These are phyloP conservation scores for Hericium erinaceus DNA, from an alignment of 768 basidiomycete genomes.

Conservation along the genomic window DNA sequence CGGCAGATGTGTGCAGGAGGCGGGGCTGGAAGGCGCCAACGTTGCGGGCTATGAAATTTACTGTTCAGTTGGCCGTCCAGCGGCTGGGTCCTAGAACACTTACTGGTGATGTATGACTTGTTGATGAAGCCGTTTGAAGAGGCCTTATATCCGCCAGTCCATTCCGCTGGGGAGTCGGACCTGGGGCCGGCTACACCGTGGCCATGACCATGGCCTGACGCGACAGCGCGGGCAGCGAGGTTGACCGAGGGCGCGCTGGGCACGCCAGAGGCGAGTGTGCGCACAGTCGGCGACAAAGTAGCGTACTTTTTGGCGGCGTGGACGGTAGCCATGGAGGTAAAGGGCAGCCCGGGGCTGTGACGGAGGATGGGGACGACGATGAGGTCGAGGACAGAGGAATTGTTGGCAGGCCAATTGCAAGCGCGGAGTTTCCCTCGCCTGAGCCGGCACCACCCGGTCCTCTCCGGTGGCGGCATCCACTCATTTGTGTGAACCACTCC, in stretches of 20 bases:
- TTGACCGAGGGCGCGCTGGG: slow-evolving; percentile 71
- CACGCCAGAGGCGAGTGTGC: slow-evolving; percentile 70
- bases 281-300: slow-evolving; percentile 73
- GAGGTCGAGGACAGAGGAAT: not conserved
- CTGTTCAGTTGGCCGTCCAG: slow-evolving; percentile 27
- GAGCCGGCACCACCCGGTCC: slow-evolving; percentile 36
- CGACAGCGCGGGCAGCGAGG: slow-evolving; percentile 56
- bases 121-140: slow-evolving; percentile 48
- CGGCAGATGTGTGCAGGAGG: slow-evolving; percentile 69
- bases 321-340: slow-evolving; percentile 51
- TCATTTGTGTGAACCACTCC: too few species aligned
- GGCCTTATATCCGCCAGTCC: slow-evolving; percentile 43
- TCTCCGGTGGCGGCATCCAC: slow-evolving; percentile 3
- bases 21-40: slow-evolving; percentile 51
- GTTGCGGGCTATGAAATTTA: slow-evolving; percentile 23
- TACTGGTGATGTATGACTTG: slow-evolving; percentile 57
- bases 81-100: slow-evolving; percentile 17
- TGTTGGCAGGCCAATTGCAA: not conserved
- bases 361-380: not conserved
- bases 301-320: slow-evolving; percentile 75
- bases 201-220: slow-evolving; percentile 43
- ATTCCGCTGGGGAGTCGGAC: slow-evolving; percentile 52
- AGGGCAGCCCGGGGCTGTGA: not conserved
- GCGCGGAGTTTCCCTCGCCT: slow-evolving; percentile 2
- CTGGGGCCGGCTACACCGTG: slow-evolving; percentile 42